A percentile compares a stretch with the other conserved stretches of the same genome.
Conservation (phyloP, 2,329 filamentous ascomycete species). For the Claviceps africana region DNA sequence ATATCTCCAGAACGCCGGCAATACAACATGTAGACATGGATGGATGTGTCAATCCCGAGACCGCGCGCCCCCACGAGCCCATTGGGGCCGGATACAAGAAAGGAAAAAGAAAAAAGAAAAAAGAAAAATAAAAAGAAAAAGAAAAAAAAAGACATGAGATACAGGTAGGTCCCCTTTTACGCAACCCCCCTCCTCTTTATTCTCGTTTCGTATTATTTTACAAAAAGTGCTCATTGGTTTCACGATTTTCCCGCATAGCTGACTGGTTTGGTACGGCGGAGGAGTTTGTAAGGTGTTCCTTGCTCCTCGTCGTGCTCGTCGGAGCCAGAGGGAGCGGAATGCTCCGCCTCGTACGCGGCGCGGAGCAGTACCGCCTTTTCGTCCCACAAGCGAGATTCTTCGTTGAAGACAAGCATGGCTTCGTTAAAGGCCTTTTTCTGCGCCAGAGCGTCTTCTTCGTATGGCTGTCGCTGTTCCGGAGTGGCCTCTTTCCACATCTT, state of each 20-base stretch:
- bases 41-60: no score
- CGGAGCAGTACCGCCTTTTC: slow-evolving; percentile 42
- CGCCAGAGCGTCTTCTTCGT: slow-evolving; percentile 56
- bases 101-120: no score
- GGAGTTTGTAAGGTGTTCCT: slow-evolving; percentile 16
- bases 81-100: no score
- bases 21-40: no score
- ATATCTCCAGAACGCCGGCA: no score
- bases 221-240: slow-evolving; percentile 14
- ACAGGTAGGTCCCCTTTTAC: neutral
- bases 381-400: slow-evolving; percentile 59
- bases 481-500: slow-evolving; percentile 78
- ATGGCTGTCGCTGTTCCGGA: slow-evolving; percentile 60
- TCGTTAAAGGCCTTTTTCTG: slow-evolving; percentile 53
- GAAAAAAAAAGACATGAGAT: neutral
- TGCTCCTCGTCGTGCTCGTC: slow-evolving; percentile 12
- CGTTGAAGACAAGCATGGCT: slow-evolving; percentile 44
- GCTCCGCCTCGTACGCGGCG: slow-evolving; percentile 35
- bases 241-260: slow-evolving; percentile 23
- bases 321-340: slow-evolving; percentile 24
- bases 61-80: no score
- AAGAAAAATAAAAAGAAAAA: neutral
- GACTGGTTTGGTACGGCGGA: slow-evolving; percentile 23
- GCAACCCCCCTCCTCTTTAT: neutral
- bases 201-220: neutral